Conservation (phyloP, 73 alveolate species). For the Paramecium octaurelia region DNA sequence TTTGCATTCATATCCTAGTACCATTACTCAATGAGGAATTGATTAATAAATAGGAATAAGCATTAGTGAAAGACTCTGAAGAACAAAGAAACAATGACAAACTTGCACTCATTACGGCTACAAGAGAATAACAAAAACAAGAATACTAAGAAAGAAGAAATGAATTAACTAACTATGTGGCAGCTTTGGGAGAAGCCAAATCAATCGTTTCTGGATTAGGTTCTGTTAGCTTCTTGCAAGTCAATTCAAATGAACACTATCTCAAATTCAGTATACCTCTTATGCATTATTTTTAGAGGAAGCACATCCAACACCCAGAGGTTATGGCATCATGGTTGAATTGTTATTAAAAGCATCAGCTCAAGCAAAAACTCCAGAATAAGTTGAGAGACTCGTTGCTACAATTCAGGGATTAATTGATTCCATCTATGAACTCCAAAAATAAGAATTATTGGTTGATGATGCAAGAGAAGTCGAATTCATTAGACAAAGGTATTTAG, state of each 20-base stretch:
- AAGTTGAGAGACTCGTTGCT: not conserved
- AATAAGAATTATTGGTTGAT: slow-evolving; percentile 45
- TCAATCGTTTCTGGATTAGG: not conserved
- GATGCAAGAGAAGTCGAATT: slow-evolving; percentile 43
- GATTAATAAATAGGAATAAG: not conserved
- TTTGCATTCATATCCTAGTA: not conserved
- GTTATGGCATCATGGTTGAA: slow-evolving; percentile 27
- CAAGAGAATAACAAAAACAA: slow-evolving; percentile 9
- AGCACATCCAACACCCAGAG: slow-evolving; percentile 2
- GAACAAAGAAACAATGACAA: slow-evolving; percentile 30
- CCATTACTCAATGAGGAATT: not conserved
- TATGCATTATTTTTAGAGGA: not conserved
- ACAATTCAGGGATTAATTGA: not conserved
- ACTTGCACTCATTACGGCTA: not conserved
- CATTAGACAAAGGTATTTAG: not conserved
- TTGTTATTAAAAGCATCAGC: slow-evolving; percentile 1
- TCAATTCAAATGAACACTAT: not conserved
- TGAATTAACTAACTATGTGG: slow-evolving; percentile 1
- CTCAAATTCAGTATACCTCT: not conserved
- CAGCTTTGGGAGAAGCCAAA: slow-evolving; percentile 36
- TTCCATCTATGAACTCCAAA: not conserved
- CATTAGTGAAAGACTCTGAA: not conserved
- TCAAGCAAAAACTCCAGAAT: not conserved
- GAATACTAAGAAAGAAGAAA: slow-evolving; percentile 26
- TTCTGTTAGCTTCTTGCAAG: slow-evolving; percentile 4